Percentiles rank a stretch among this genome's conserved stretches.
Evolutionary conservation across 2,329 filamentous ascomycete species (phyloP).

Genomic region (Colletotrichum sp.): DNA sequence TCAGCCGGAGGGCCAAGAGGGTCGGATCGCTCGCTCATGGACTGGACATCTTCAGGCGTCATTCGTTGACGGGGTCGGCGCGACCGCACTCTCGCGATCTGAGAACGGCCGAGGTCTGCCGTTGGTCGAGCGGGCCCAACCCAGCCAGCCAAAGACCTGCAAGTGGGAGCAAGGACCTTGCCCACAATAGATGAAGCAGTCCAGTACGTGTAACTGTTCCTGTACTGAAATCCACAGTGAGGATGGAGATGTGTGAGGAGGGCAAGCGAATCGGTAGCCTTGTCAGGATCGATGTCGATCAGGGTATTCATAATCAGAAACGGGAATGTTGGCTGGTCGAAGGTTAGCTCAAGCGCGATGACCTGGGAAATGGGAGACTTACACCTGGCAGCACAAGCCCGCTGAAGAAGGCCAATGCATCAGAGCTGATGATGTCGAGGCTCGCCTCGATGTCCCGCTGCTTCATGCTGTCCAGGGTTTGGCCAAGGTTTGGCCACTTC

Average conservation of each 20-base stretch:
- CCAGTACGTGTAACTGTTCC: constrained; percentile 78
- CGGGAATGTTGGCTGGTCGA: constrained; percentile 61
- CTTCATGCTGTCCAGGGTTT: constrained; percentile 67
- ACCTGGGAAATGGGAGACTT: constrained; percentile 33
- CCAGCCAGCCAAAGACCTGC: constrained; percentile 75
- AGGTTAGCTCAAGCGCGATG: not conserved
- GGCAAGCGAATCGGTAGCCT: constrained; percentile 67
- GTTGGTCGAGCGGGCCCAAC: constrained; percentile 75
- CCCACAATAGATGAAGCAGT: constrained; percentile 74
- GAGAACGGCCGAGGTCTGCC: constrained; percentile 68
- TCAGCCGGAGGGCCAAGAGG: constrained; percentile 69
- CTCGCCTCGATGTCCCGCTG: constrained; percentile 63
- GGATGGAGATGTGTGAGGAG: constrained; percentile 72
- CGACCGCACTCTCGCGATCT: constrained; percentile 73
- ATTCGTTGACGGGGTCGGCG: constrained; percentile 62
- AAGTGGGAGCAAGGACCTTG: constrained; percentile 76
- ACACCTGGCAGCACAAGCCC: constrained; percentile 74
- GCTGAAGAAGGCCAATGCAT: constrained; percentile 80
- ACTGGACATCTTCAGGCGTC: constrained; percentile 63
- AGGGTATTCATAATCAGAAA: constrained; percentile 82
- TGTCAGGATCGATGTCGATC: constrained; percentile 76
- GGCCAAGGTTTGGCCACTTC: constrained; percentile 77
- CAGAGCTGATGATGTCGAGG: constrained; percentile 67
- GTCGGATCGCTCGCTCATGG: constrained; percentile 71
- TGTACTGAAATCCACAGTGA: constrained; percentile 77